Percentiles rank a stretch among this genome's conserved stretches.
Conservation (phyloP, 2,329 filamentous ascomycete species). For the Fusarium robinianum region DNA sequence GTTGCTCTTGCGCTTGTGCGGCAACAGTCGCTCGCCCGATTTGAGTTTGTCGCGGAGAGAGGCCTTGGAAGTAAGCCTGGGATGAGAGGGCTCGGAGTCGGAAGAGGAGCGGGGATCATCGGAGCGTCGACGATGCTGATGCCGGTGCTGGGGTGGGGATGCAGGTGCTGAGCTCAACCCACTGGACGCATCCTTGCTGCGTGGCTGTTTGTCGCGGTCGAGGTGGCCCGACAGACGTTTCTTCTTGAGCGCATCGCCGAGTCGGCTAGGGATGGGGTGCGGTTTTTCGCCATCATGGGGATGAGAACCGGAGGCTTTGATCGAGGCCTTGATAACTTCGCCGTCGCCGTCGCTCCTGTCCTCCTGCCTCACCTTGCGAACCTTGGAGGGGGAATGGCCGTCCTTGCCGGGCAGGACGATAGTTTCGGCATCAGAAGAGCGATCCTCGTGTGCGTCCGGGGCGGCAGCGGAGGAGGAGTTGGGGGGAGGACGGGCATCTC, state of each 20-base stretch:
- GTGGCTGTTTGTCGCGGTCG: conserved; percentile 48
- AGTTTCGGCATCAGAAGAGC: conserved; percentile 73
- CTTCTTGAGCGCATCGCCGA: conserved; percentile 49
- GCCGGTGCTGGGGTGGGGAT: conserved; percentile 52
- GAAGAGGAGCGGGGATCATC: conserved; percentile 54
- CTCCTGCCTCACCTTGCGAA: conserved; percentile 67
- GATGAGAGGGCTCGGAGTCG: conserved; percentile 58
- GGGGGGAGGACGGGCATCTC: conserved; percentile 39
- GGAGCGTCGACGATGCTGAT: conserved; percentile 40
- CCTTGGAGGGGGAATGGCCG: conserved; percentile 66
- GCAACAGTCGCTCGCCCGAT: conserved; percentile 51
- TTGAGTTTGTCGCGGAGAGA: conserved; percentile 54
- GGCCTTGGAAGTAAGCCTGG: conserved; percentile 49
- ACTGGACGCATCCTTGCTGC: conserved; percentile 57
- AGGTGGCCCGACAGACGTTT: conserved; percentile 49
- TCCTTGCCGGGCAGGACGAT: conserved; percentile 70
- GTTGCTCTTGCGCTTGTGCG: conserved; percentile 58
- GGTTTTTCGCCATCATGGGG: conserved; percentile 44
- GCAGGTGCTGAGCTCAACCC: conserved; percentile 63
- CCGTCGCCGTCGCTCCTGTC: conserved; percentile 63
- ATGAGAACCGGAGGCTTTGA: conserved; percentile 36
- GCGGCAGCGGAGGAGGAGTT: conserved; percentile 37
- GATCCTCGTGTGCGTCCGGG: conserved; percentile 54
- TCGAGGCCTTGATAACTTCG: conserved; percentile 43
- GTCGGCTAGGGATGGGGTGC: conserved; percentile 41